Base-by-base conservation (phyloP, 768 basidiomycete genomes). In the Lactarius tabidus region DNA sequence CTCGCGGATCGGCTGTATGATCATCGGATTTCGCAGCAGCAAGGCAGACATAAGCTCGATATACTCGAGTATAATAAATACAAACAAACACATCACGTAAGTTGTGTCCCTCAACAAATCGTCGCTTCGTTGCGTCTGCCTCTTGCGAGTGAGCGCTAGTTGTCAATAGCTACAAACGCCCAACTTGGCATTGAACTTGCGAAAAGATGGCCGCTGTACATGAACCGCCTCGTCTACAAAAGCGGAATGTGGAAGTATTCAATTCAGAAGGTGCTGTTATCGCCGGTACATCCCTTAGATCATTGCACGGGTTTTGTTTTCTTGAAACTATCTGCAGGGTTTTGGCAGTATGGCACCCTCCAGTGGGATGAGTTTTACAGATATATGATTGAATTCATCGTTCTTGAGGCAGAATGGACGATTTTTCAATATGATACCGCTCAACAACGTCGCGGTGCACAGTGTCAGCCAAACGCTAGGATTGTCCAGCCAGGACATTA, bases 371-470 rank as follows among this genome's bases (percentile, higher is more conserved):
- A 57, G 28, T 63, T 57, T 31, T 57, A 57, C 20, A 51, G 36
- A 63, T 52, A 39, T 18, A 7, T 52, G 15, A 58, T 3, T 3
- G 15, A 20, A 14, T 52, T 63, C 17, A 10, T 39, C 3, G 29
- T 58, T 0, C 29, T 45, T 9, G 1, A 14, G 23, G 31, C 45
- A 1, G 18, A 6, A 28, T 63, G 62, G 62, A 20, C 26, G 2
- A 36, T 57, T 31, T 53, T 53, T 9, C 23, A 41, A 9, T 57
- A 31, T 29, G 62, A 63, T 8, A 35, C 28, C 9, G 10, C 12
- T 84, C 82, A 33, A 8, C 62, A 57, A 26, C 55, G 38, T 29
- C 56, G 6, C 2, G 62, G 62, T 8, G 55, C 35, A 4, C 35
- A 35, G 36, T 51, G 45, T 51, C 28, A 1, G 18, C n/a, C 56